A percentile compares a stretch with the other conserved stretches of the same genome.
Conservation (phyloP, 2,329 filamentous ascomycete genomes). For the Exophiala aquamarina region DNA sequence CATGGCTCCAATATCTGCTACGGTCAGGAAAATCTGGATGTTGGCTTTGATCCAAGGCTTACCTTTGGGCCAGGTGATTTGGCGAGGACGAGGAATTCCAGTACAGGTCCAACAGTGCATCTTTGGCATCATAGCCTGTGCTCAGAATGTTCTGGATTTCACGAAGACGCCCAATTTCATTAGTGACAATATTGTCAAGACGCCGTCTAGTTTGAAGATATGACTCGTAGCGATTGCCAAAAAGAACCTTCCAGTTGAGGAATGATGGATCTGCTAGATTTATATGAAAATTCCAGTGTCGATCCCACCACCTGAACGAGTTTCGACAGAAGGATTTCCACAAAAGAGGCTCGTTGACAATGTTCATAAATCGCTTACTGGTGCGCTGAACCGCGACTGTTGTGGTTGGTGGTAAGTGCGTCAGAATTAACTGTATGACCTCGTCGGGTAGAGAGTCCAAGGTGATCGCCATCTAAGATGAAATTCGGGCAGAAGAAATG, state of each 20-base stretch:
- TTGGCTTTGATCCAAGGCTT: constrained; percentile 16
- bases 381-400: constrained; percentile 57
- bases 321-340: constrained; percentile 75
- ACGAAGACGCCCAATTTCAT: constrained; percentile 67
- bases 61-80: constrained; percentile 76
- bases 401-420: constrained; percentile 55
- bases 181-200: constrained; percentile 69
- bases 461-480: too few species aligned
- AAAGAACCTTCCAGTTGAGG: constrained; percentile 68
- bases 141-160: constrained; percentile 70
- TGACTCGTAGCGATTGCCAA: constrained; percentile 59
- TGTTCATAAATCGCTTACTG: constrained; percentile 62
- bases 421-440: constrained; percentile 76
- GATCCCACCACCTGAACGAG: constrained; percentile 74
- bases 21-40: constrained; percentile 10
- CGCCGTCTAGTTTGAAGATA: constrained; percentile 50
- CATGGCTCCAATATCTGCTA: constrained; percentile 69
- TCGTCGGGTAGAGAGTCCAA: constrained; percentile 68
- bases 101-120: constrained; percentile 70
- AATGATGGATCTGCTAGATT: constrained; percentile 53
- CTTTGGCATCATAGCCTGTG: constrained; percentile 84
- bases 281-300: constrained; percentile 58
- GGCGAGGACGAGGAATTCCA: constrained; percentile 58
- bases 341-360: constrained; percentile 71
- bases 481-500: too few species aligned